Conservation (phyloP, 345 rosid genomes). For the Eucalyptus cloeziana region DNA sequence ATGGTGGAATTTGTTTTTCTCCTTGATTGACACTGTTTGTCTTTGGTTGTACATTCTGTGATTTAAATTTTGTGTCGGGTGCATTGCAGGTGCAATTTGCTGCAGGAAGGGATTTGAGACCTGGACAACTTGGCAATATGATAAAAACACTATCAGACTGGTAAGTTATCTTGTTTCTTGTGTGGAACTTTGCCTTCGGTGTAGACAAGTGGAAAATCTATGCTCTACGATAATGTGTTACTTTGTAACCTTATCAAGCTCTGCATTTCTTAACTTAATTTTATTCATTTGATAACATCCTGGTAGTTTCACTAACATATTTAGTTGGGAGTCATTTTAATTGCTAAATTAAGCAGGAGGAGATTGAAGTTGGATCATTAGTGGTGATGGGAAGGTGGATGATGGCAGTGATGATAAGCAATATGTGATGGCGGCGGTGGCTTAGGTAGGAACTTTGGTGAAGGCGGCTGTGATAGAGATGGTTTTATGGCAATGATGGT, state of each 20-base stretch:
- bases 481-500: neutral
- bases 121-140: constrained; percentile 84
- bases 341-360: neutral
- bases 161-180: constrained; percentile 17
- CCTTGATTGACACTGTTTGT: neutral
- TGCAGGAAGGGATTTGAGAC: constrained; percentile 93
- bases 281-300: neutral
- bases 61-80: neutral
- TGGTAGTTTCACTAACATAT: neutral
- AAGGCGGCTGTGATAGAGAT: neutral
- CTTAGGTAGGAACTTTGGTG: neutral
- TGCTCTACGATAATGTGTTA: neutral
- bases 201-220: neutral
- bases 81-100: constrained; percentile 78
- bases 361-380: neutral
- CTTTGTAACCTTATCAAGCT: neutral
- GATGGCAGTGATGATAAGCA: neutral
- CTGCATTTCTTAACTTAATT: neutral
- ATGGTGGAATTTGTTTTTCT: neutral
- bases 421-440: neutral
- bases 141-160: constrained; percentile 78
- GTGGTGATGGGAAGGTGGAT: neutral
- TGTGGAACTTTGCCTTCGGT: neutral
- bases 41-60: neutral
- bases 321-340: neutral